phyloP scores from a whole-genome alignment of 768 basidiomycete species.

The Boletus pseudo-olivaceus region DNA sequence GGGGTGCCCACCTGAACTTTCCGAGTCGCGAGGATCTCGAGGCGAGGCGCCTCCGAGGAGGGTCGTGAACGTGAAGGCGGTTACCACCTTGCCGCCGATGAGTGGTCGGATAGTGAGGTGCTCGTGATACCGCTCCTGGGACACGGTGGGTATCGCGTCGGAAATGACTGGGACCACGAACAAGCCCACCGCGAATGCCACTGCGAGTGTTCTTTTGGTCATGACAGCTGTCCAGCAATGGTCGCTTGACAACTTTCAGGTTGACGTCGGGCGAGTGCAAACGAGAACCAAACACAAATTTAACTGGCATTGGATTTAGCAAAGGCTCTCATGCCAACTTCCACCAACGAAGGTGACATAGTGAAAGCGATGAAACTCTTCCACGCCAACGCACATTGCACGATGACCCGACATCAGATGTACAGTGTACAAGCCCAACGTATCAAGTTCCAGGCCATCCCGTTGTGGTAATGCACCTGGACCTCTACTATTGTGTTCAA shows the following conservation, averaged over 20 bases:
- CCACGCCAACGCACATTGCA: too few species aligned
- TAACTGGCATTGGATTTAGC: too few species aligned
- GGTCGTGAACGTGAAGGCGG: conserved; percentile 79
- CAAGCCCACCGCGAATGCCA: conserved; percentile 8
- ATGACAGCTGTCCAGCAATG: neutral
- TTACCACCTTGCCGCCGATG: conserved; percentile 76
- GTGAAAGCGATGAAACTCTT: too few species aligned
- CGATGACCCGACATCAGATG: too few species aligned
- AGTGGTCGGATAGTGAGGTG: conserved; percentile 56
- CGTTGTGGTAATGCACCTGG: too few species aligned
- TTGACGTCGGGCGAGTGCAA: neutral
- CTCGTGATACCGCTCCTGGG: conserved; percentile 43
- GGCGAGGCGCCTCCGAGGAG: conserved; percentile 51
- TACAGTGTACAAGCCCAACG: too few species aligned
- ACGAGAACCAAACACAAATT: neutral
- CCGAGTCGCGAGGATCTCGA: conserved; percentile 50
- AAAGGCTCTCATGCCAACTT: neutral
- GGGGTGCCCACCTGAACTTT: conserved; percentile 45
- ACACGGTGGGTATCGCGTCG: neutral
- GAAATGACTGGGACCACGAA: conserved; percentile 6
- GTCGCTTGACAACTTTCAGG: neutral
- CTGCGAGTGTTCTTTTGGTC: conserved; percentile 1
- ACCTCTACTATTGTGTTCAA: too few species aligned
- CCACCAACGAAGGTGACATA: too few species aligned
- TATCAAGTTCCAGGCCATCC: too few species aligned